phyloP scores from a whole-genome alignment of 78 protist species.

The Parvularia atlantis region DNA sequence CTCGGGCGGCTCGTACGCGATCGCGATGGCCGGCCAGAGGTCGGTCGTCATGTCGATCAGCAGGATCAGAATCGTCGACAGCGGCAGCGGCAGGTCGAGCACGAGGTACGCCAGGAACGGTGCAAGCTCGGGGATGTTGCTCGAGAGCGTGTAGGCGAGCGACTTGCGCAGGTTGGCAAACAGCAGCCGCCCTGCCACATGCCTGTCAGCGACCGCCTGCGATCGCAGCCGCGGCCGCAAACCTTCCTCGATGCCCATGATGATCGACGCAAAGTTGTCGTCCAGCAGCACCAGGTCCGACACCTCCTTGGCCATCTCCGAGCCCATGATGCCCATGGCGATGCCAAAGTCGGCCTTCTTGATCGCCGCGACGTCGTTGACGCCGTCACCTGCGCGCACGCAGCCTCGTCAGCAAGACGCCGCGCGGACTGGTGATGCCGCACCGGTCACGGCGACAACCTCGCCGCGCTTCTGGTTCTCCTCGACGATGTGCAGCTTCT shows the following conservation, averaged over 20 bases:
- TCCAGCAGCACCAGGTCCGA: conserved; percentile 85
- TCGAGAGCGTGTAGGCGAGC: conserved; percentile 74
- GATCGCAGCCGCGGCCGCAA: too few species aligned
- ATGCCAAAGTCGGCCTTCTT: conserved; percentile 86
- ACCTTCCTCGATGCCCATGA: conserved; percentile 83
- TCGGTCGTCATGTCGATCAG: conserved; percentile 85
- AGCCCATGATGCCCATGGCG: conserved; percentile 95
- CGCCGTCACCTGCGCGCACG: conserved; percentile 94
- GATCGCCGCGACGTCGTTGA: conserved; percentile 93
- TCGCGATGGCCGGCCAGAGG: conserved; percentile 75
- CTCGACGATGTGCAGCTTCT: conserved; percentile 5
- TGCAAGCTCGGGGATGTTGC: conserved; percentile 83
- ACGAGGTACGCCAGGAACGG: conserved; percentile 59
- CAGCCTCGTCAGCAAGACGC: conserved; percentile 4
- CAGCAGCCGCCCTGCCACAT: too few species aligned
- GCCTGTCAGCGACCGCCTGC: too few species aligned
- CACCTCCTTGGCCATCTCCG: conserved; percentile 91
- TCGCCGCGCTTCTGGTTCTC: not conserved
- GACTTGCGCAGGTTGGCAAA: conserved; percentile 88
- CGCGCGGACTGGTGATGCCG: conserved; percentile 37
- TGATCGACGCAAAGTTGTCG: conserved; percentile 97
- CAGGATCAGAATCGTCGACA: conserved; percentile 69
- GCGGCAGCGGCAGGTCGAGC: conserved; percentile 73
- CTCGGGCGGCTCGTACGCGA: conserved; percentile 72
- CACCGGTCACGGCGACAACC: conserved; percentile 39